Percentiles rank a stretch among this genome's conserved stretches.
phyloP scores from a whole-genome alignment of 1,284 basidiomycete species.

The Cutaneotrichosporon sp. region DNA sequence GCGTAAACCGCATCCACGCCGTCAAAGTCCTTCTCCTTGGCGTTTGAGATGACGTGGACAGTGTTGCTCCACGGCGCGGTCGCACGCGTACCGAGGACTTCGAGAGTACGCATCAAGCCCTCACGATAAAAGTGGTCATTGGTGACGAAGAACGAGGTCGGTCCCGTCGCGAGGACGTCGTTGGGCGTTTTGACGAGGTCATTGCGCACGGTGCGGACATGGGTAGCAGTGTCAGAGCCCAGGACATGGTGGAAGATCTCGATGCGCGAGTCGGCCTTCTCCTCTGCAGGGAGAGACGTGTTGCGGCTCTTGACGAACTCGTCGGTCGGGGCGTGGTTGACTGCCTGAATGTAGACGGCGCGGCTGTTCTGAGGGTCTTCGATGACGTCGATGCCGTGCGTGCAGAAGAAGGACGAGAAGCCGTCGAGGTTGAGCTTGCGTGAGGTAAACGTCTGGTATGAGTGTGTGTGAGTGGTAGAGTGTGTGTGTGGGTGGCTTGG shows the following conservation, averaged over 20 bases:
- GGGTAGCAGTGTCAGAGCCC: constrained; percentile 18
- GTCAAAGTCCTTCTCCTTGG: constrained; percentile 9
- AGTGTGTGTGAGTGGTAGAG: background rate
- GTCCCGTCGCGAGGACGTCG: constrained; percentile 33
- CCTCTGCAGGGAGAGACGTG: background rate
- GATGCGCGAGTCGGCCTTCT: constrained; percentile 29
- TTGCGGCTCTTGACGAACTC: constrained; percentile 13
- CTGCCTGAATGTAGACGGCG: constrained; percentile 37
- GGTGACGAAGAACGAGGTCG: constrained; percentile 34
- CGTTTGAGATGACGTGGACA: constrained; percentile 24
- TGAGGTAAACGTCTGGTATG: constrained; percentile 29
- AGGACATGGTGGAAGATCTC: constrained; percentile 40
- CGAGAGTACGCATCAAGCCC: constrained; percentile 29
- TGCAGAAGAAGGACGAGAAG: constrained; percentile 31
- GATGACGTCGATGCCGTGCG: constrained; percentile 43
- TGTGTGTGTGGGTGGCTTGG: background rate
- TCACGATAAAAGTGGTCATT: constrained; percentile 40
- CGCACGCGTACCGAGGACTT: constrained; percentile 30
- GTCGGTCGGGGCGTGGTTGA: constrained; percentile 33
- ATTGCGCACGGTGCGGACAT: constrained; percentile 32
- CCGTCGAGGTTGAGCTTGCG: constrained; percentile 23
- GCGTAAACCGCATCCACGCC: constrained; percentile 26
- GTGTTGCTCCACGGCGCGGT: constrained; percentile 24
- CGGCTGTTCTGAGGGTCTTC: constrained; percentile 23
- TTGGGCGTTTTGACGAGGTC: constrained; percentile 36